Conservation (phyloP, 208 protist genomes). For the Trypanosoma boissoni region DNA sequence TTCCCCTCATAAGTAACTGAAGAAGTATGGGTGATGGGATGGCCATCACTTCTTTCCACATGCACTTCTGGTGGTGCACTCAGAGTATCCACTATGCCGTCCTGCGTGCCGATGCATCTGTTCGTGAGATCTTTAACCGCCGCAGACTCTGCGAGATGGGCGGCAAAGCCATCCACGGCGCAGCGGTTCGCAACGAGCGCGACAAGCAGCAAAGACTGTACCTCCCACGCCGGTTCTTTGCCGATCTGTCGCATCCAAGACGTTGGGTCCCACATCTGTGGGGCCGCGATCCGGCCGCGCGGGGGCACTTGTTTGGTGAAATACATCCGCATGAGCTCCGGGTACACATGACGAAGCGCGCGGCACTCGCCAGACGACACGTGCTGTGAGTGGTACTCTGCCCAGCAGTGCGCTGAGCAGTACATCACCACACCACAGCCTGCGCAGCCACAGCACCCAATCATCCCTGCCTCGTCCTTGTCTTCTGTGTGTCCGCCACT, state of each 20-base stretch:
- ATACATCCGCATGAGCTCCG: slow-evolving; percentile 43
- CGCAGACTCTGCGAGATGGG: slow-evolving; percentile 9
- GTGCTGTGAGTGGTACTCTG: slow-evolving; percentile 30
- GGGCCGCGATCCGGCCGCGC: not conserved
- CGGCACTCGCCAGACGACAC: slow-evolving; percentile 41
- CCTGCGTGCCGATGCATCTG: not conserved
- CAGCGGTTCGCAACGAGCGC: slow-evolving; percentile 29
- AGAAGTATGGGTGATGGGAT: too few relatives aligned
- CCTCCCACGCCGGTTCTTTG: slow-evolving; percentile 48
- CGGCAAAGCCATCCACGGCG: slow-evolving; percentile 27
- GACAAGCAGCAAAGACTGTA: slow-evolving; percentile 40
- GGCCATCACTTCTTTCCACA: too few relatives aligned
- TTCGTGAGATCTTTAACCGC: too few relatives aligned
- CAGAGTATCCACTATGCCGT: not conserved
- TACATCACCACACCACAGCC: slow-evolving; percentile 60
- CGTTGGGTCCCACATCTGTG: slow-evolving; percentile 27
- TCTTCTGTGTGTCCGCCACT: too few relatives aligned
- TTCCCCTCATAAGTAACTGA: too few relatives aligned
- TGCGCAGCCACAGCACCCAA: slow-evolving; percentile 41
- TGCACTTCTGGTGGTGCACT: too few relatives aligned
- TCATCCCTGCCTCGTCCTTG: too few relatives aligned
- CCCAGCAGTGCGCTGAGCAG: slow-evolving; percentile 54
- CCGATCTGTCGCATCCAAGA: slow-evolving; percentile 44
- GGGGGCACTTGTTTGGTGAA: slow-evolving; percentile 1
- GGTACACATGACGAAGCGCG: slow-evolving; percentile 48